Evolutionary conservation across 2,329 filamentous ascomycete species (phyloP), one percentile per base, ranked within the genome.

Genomic region (Oidium heveae): DNA sequence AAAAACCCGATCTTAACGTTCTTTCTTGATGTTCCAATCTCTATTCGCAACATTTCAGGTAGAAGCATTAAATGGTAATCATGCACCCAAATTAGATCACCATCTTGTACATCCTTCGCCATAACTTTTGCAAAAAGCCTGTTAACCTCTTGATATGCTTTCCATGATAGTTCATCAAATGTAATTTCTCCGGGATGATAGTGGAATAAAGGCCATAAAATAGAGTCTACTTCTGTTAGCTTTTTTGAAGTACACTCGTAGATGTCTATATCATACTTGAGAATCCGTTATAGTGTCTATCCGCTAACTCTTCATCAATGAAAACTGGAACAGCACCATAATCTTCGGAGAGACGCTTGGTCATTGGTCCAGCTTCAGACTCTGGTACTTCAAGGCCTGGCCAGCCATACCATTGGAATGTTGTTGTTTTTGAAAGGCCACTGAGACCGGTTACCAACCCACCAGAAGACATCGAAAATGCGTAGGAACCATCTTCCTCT

Each of bases 1-100:
- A 96, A 98, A 75, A 96, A 96, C 60, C 89, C 91, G 62, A 98
- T 91, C 72, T 94, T 94, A 69, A 96, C 80, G 61, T 95, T 93
- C 70, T 88, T 86, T 70, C 83, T 86, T 57, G 74, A 76, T 58
- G 79, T 68, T 56, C 83, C 84, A 56, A 95, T 81, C 68, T 93
- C 86, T 63, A 94, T 84, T 58, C 91, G 85, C 56, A 98, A 75
- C 87, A 96, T 93, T 64, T 89, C 80, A 34, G 91, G 91, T 36
- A 98, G 76, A 20, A 98, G 80, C 88, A 96, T 96, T 58, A 96
- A 73, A 68, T 98, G 91, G 70, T 96, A 98, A 68, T 98, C 91
- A 67, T 98, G 91, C 6, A 98, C 86, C 91, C 91, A 98, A 63
- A 98, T 83, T 63, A 95, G 71, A 68, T 98, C 91, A 55, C 87